These are phyloP conservation scores for Lactifluus hygrophoroides DNA, from an alignment of 768 basidiomycete species.

Conservation along the genomic window DNA sequence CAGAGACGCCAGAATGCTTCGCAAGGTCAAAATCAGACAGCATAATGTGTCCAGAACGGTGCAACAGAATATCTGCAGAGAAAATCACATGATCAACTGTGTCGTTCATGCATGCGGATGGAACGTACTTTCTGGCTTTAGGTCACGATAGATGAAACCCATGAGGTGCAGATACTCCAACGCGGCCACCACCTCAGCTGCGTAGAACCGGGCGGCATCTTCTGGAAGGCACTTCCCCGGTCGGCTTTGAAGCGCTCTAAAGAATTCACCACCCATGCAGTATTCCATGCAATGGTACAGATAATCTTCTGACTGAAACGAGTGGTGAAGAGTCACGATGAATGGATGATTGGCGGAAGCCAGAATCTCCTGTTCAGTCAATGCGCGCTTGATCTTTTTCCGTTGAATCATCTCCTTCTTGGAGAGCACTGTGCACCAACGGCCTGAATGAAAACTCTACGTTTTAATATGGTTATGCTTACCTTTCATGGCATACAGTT, in stretches of 20 bases:
- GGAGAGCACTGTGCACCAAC: conserved; percentile 65
- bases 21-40: conserved; percentile 98
- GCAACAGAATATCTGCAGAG: conserved; percentile 81
- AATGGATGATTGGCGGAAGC: conserved; percentile 99
- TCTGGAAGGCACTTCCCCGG: conserved; percentile 96
- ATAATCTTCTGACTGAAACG: conserved; percentile 97
- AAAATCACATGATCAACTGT: conserved; percentile 18
- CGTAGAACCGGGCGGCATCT: conserved; percentile 94
- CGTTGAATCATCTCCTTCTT: conserved; percentile 99
- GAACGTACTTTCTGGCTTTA: conserved; percentile 95
- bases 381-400: conserved; percentile 97
- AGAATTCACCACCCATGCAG: conserved; percentile 99
- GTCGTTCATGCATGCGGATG: background rate
- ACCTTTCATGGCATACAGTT: conserved; percentile 99
- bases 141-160: conserved; percentile 98
- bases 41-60: conserved; percentile 99
- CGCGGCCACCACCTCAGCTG: conserved; percentile 96
- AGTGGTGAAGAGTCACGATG: conserved; percentile 98
- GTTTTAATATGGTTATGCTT: conserved; percentile 27
- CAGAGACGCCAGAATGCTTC: conserved; percentile 84
- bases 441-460: conserved; percentile 14
- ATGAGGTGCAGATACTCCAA: conserved; percentile 98
- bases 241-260: conserved; percentile 90
- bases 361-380: conserved; percentile 98
- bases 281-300: conserved; percentile 99